These are phyloP conservation scores for Fusarium sp. DNA, from an alignment of 2,329 filamentous ascomycete genomes.

Conservation along the genomic window DNA sequence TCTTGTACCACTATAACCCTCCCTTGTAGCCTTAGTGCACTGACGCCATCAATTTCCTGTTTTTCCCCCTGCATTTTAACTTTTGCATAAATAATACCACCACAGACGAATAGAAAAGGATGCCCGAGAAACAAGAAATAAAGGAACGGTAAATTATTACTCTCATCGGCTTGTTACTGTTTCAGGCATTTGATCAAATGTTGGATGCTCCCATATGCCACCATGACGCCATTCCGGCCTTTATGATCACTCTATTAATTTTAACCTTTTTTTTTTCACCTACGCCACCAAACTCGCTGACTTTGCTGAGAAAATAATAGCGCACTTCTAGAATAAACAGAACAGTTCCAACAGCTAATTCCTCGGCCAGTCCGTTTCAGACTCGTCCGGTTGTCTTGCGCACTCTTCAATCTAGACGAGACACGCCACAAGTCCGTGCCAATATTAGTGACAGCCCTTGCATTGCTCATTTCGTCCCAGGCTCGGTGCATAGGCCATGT, in stretches of 20 bases:
- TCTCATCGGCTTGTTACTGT: neutral
- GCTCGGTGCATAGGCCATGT: slow-evolving; percentile 8
- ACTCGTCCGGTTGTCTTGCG: neutral
- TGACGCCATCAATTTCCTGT: slow-evolving; percentile 34
- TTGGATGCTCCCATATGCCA: slow-evolving; percentile 8
- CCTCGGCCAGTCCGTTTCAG: slow-evolving; percentile 15
- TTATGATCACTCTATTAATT: slow-evolving; percentile 1
- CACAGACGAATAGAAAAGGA: neutral
- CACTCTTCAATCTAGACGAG: neutral
- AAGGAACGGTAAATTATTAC: slow-evolving; percentile 1
- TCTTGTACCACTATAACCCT: slow-evolving; percentile 19
- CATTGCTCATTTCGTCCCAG: neutral
- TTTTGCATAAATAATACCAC: slow-evolving; percentile 9
- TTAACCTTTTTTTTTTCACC: neutral
- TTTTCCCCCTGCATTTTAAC: slow-evolving; percentile 25
- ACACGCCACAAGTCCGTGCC: slow-evolving; percentile 1
- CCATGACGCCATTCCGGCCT: slow-evolving; percentile 15
- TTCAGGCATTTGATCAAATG: neutral
- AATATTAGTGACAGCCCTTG: slow-evolving; percentile 13
- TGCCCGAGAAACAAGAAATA: slow-evolving; percentile 9
- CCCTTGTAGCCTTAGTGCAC: slow-evolving; percentile 22
- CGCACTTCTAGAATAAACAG: slow-evolving; percentile 13
- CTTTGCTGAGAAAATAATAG: slow-evolving; percentile 11
- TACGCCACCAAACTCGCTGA: neutral
- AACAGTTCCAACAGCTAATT: neutral